Base-by-base conservation (phyloP, 306 rosid genomes). In the Cyclanthera cordifolia region DNA sequence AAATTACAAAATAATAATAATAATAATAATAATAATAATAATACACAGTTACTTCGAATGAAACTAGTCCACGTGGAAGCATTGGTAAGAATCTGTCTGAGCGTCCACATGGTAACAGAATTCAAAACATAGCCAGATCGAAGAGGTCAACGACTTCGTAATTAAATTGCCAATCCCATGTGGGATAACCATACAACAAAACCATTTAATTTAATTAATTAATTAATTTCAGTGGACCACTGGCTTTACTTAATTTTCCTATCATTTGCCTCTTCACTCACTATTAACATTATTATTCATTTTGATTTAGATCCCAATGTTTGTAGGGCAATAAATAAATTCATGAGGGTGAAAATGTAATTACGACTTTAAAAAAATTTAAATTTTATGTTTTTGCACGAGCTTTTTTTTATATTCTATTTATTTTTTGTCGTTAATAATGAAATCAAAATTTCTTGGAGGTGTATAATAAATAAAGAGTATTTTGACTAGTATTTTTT, bases 131-230 rank as follows among this genome's bases (percentile, higher is more conserved):
- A n/a, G 68, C 28, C 28, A 60, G 68, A 60, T 60, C 28, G 70
- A 64, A 64, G 70, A 63, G 51, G 70, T 64, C 70, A 64, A 64
- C 70, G 53, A 7, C 19, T 64, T 8, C 9, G 70, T 64, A 64
- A 43, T 64, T 63, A 39, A 63, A 41, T 43, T 41, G 70, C 7
- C 13, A 20, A 43, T 21, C 70, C 70, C 37, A 63, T 63, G 69
- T 63, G 69, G 34, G 69, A 39, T 20, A 10, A 20, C 49, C 34
- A 63, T 41, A 63, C 20, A 63, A 63, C 48, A n/a, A 41, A 21
- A 45, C 51, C 32, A 64, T 64, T 64, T 23, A 13, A 17, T 32
- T 59, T 28, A 25, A 53, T 4, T 51, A 27, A 4, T 13, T 14
- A 16, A 8, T 20, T 51, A 51, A 51, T 27, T 61, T 19, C 43